Evolutionary conservation across 2,329 filamentous ascomycete genomes (phyloP), one percentile per base, ranked within the genome.

Genomic region (Colletotrichum karsti): DNA sequence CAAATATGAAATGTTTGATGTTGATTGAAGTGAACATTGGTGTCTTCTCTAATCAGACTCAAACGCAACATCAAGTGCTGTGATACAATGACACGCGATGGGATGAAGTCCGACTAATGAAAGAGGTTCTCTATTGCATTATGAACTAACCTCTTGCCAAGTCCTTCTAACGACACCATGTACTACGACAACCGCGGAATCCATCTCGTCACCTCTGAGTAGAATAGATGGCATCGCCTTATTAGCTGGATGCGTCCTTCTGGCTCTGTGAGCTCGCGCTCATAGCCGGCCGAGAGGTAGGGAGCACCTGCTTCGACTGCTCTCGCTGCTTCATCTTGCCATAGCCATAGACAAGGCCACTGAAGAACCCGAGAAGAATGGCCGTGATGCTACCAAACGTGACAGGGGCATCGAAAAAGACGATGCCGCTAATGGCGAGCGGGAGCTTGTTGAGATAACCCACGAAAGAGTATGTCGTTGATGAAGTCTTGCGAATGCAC

Each of bases 381-480:
- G 96, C 96, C 22, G 93, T 93, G 10, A 97, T 93, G 77, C 93
- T 96, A 73, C 94, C 94, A 70, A 98, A 88, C 1, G 96, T 98
- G 73, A 97, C 92, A 0, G 96, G 95, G 0, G 95, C 95, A 70
- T 95, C 89, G 82, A 99, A 99, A 87, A 99, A 99, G 75, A 99
- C 82, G 44, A 99, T 88, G 26, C 96, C 96, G 71, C 92, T 95
- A 72, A 99, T 80, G 59, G 96, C 96, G 74, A 99, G 94, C 44
- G 96, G 96, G 30, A 99, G 90, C 87, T 99, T 99, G 88, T 99
- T 99, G 75, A 99, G 87, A 18, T 95, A 93, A 70, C 96, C 96
- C 63, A 98, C 96, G 95, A 99, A 98, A 30, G 93, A 97, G 85
- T 98, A 99, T 2, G 96, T 99, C 8, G 96, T 99, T 18, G 95